A percentile compares a stretch with the other conserved stretches of the same genome.
Evolutionary conservation across 768 basidiomycete genomes (phyloP).

Genomic region (Tricholoma terreum): DNA sequence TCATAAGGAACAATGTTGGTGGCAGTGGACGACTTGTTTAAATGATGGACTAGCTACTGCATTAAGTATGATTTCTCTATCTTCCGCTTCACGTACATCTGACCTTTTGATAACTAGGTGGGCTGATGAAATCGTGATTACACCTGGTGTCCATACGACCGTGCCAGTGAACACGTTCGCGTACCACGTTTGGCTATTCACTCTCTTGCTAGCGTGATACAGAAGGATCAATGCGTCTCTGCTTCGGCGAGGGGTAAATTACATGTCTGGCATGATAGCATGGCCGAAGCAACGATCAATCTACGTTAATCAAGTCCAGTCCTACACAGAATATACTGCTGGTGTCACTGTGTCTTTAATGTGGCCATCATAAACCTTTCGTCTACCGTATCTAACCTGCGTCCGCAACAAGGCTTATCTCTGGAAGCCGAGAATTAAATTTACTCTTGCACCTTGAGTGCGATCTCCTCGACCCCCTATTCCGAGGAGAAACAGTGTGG

Average conservation of each 20-base stretch:
- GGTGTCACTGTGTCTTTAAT: too few species aligned
- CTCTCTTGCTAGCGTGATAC: neutral
- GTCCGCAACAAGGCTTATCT: too few species aligned
- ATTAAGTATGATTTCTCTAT: neutral
- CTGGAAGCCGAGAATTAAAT: too few species aligned
- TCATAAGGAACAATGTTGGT: conserved; percentile 41
- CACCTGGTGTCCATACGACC: neutral
- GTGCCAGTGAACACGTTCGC: neutral
- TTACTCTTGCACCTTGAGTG: too few species aligned
- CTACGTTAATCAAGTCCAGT: neutral
- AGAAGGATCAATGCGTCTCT: neutral
- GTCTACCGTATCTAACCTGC: too few species aligned
- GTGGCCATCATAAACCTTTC: too few species aligned
- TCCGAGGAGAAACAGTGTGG: too few species aligned
- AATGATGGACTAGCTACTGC: conserved; percentile 4
- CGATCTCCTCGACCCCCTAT: too few species aligned
- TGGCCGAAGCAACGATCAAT: neutral
- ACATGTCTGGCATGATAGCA: neutral
- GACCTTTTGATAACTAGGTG: too few species aligned
- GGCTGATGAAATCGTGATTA: neutral
- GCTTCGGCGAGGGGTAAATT: too few species aligned
- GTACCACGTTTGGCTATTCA: conserved; percentile 2
- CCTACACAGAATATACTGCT: neutral
- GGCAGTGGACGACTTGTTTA: conserved; percentile 10
- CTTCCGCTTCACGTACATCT: neutral